Evolutionary conservation across 1,284 basidiomycete genomes (phyloP), one percentile per base, ranked within the genome.

Genomic region (Papiliotrema terrestris): DNA sequence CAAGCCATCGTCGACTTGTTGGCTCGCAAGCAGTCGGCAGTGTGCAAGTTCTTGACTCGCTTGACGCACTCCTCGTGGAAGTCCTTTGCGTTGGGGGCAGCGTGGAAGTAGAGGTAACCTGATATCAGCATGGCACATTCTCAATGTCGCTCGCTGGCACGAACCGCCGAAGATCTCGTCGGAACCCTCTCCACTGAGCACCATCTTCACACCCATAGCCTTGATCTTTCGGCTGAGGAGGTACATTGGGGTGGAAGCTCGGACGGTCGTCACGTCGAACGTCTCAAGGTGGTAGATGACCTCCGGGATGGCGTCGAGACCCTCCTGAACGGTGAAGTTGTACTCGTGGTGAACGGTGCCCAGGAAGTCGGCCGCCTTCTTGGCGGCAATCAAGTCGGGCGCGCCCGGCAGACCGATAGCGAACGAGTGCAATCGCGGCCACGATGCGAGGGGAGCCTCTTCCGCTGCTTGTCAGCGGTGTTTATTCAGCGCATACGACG

Each of bases 1-100:
- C 96, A 99, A 1, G 96, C 96, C 96, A 99, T 98, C 8, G 96
- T 98, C 45, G 91, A 94, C 89, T 98, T 98, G 86, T 99, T 99
- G 59, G 96, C 96, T 58, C 96, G 86, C 59, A 99, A 83, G 78
- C 96, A 99, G 76, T 99, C 96, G 39, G 96, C 83, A 2, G 95
- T 98, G 79, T 98, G 95, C 52, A 99, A 81, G 82, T 98, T 95
- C 81, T 98, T 98, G 67, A 98, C 93, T 42, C 96, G 87, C 71
- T 88, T 86, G 51, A 98, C 89, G 66, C 86, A 88, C 78, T 99
- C 96, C 74, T 96, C 90, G 80, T 98, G 92, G 83, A 98, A 97
- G 20, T 92, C 87, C 62, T 80, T 80, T 52, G 85, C 79, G 70
- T 94, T 86, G 15, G 96, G 96, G 0, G 96, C 96, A 43, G 95